These are phyloP conservation scores for Solidago caesia DNA, from an alignment of 129 eudicot genomes.

Conservation along the genomic window DNA sequence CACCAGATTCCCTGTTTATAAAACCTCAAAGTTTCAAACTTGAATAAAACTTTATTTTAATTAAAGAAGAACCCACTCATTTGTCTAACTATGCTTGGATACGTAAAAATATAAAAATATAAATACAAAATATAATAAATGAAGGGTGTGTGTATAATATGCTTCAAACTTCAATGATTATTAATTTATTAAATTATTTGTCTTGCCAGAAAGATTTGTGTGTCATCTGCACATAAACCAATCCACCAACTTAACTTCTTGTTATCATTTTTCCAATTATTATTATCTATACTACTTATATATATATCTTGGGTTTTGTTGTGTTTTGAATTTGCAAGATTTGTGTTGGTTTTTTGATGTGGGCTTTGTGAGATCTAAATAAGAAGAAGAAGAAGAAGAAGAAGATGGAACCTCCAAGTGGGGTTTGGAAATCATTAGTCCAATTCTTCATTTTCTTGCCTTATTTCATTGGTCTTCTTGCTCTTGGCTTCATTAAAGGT, in stretches of 20 bases:
- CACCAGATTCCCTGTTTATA: constrained; percentile 6
- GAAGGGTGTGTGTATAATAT: constrained; percentile 1
- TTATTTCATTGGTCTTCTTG: constrained; percentile 75
- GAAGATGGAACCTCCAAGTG: constrained; percentile 76
- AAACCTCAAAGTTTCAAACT: constrained; percentile 5
- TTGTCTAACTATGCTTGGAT: constrained; percentile 17
- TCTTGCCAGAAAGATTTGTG: constrained; percentile 33
- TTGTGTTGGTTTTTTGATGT: constrained; percentile 29
- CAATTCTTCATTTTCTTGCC: constrained; percentile 81
- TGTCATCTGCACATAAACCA: constrained; percentile 14
- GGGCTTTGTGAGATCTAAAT: constrained; percentile 34
- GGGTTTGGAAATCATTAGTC: constrained; percentile 60
- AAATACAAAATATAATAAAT: constrained; percentile 10
- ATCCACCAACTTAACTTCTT: neutral
- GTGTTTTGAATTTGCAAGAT: neutral
- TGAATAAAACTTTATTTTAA: neutral
- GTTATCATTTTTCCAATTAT: neutral
- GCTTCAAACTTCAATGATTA: constrained; percentile 23
- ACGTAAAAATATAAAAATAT: neutral
- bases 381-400: constrained; percentile 29
- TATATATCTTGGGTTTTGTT: neutral
- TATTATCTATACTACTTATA: too few relatives aligned
- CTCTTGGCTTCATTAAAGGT: constrained; percentile 92
- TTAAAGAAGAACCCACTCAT: constrained; percentile 19
- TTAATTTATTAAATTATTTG: neutral